Evolutionary conservation across 2,329 filamentous ascomycete genomes (phyloP).

Genomic region (Rutstroemia sp.): DNA sequence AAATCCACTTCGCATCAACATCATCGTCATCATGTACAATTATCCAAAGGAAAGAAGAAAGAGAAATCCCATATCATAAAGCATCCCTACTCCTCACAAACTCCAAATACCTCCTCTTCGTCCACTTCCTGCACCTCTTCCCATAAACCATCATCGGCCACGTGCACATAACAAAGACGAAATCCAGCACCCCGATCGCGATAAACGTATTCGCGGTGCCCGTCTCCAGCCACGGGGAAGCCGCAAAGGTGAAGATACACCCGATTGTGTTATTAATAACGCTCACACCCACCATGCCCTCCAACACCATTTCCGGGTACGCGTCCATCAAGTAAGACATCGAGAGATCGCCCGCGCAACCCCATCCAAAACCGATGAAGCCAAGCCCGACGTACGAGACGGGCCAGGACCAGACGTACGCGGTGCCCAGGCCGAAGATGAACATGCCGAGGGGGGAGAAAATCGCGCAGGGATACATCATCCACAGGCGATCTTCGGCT

Average conservation of each 20-base stretch:
- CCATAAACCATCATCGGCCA: slow-evolving; percentile 48
- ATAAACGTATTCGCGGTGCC: slow-evolving; percentile 42
- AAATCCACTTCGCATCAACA: no score
- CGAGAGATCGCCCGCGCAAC: slow-evolving; percentile 48
- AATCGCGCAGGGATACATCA: slow-evolving; percentile 29
- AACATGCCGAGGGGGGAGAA: slow-evolving; percentile 34
- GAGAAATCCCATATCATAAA: slow-evolving; percentile 10
- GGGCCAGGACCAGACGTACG: slow-evolving; percentile 44
- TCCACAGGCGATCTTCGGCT: slow-evolving; percentile 34
- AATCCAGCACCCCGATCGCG: slow-evolving; percentile 43
- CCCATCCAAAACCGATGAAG: slow-evolving; percentile 52
- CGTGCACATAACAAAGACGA: slow-evolving; percentile 43
- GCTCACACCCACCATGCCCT: slow-evolving; percentile 51
- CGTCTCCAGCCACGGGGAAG: slow-evolving; percentile 42
- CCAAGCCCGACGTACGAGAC: slow-evolving; percentile 47
- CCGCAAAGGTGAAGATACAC: slow-evolving; percentile 46
- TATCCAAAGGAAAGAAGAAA: no score
- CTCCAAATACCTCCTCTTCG: slow-evolving; percentile 37
- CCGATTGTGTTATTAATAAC: slow-evolving; percentile 50
- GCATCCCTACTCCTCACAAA: slow-evolving; percentile 41
- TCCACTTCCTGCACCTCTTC: slow-evolving; percentile 42
- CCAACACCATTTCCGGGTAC: slow-evolving; percentile 49
- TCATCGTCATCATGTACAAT: no score
- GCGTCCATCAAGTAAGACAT: slow-evolving; percentile 49
- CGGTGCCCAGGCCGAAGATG: slow-evolving; percentile 34